A percentile compares a stretch with the other conserved stretches of the same genome.
These are phyloP conservation scores for Trichosporon sp. DNA, from an alignment of 1,284 basidiomycete genomes.

Conservation along the genomic window DNA sequence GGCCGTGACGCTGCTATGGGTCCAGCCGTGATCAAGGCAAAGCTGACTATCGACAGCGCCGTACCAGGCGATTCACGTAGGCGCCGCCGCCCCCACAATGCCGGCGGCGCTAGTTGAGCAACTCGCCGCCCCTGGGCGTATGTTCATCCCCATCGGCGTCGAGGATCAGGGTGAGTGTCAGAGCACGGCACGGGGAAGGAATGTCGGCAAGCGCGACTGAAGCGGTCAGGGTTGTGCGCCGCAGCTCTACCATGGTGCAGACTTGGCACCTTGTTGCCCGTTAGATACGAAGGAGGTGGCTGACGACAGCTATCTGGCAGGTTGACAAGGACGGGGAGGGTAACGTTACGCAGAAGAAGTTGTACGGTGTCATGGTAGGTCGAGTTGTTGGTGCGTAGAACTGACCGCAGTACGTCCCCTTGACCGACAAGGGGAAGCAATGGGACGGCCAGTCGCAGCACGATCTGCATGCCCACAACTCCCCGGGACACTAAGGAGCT, in stretches of 20 bases:
- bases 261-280: no score
- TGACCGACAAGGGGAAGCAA: constrained; percentile 56
- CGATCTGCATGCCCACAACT: constrained; percentile 7
- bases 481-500: background rate
- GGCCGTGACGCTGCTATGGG: no score
- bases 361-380: constrained; percentile 84
- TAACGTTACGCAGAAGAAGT: constrained; percentile 65
- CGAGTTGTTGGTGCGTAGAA: no score
- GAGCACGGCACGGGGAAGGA: background rate
- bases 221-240: no score
- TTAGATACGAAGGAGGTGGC: no score
- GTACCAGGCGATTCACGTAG: constrained; percentile 90
- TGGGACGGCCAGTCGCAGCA: constrained; percentile 32
- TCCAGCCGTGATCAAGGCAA: no score
- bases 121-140: constrained; percentile 78
- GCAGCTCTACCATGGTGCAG: no score
- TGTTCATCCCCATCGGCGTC: constrained; percentile 90
- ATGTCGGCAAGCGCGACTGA: background rate
- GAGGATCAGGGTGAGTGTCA: constrained; percentile 48
- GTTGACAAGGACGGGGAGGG: constrained; percentile 80
- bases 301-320: constrained; percentile 66
- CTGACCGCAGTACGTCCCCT: constrained; percentile 58
- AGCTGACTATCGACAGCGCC: constrained; percentile 68
- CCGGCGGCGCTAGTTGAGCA: constrained; percentile 76
- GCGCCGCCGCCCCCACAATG: constrained; percentile 81